These are phyloP conservation scores for Spathaspora jeffriesii DNA, from an alignment of 1,139 yeast species.

Conservation along the genomic window DNA sequence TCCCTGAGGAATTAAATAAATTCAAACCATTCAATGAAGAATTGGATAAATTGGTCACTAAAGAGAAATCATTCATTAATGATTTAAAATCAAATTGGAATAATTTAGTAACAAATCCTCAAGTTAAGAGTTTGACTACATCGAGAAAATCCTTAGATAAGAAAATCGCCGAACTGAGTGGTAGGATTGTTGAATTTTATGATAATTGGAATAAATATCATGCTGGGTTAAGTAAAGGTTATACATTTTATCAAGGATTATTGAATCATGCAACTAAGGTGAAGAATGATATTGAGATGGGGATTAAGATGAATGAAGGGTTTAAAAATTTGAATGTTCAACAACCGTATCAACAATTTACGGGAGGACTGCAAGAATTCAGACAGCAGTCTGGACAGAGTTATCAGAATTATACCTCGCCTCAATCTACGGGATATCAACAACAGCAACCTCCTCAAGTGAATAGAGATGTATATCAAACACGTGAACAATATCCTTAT, in stretches of 20 bases:
- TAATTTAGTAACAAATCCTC: slow-evolving; percentile 47
- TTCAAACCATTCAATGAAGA: slow-evolving; percentile 71
- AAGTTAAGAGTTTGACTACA: slow-evolving; percentile 37
- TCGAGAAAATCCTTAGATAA: slow-evolving; percentile 31
- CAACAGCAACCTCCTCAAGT: slow-evolving; percentile 7
- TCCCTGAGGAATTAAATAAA: slow-evolving; percentile 75
- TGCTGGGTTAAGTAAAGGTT: slow-evolving; percentile 62
- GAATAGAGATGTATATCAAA: slow-evolving; percentile 5
- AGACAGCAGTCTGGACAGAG: background rate
- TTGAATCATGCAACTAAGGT: slow-evolving; percentile 25
- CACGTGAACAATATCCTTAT: slow-evolving; percentile 7
- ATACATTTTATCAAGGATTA: slow-evolving; percentile 61
- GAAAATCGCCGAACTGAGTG: slow-evolving; percentile 25
- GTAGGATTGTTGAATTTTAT: slow-evolving; percentile 48
- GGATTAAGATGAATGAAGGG: slow-evolving; percentile 4
- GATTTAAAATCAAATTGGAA: slow-evolving; percentile 63
- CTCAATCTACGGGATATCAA: slow-evolving; percentile 1
- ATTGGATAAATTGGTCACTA: slow-evolving; percentile 64
- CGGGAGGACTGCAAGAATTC: slow-evolving; percentile 2
- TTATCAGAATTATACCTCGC: slow-evolving; percentile 2
- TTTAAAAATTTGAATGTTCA: slow-evolving; percentile 4
- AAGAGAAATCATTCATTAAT: slow-evolving; percentile 58
- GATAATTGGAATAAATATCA: slow-evolving; percentile 61
- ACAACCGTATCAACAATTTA: background rate
- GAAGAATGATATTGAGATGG: slow-evolving; percentile 3